Evolutionary conservation across 140 eudicot species (phyloP).

Genomic region (Senecio squalidus): DNA sequence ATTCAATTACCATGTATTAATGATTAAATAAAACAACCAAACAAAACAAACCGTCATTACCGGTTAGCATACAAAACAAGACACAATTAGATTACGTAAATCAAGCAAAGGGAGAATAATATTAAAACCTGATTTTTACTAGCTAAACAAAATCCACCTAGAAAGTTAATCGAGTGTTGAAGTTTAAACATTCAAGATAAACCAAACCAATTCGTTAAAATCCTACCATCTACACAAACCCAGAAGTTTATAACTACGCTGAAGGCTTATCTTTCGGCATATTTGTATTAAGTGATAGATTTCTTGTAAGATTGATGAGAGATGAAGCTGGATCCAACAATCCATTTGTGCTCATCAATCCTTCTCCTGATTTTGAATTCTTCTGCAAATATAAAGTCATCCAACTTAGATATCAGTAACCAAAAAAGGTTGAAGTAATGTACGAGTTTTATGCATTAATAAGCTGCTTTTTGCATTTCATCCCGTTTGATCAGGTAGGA

Average conservation of each 20-base stretch:
- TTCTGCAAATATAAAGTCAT: slow-evolving; percentile 29
- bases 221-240: slow-evolving; percentile 23
- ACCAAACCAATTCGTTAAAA: not conserved
- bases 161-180: not conserved
- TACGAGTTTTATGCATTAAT: not conserved
- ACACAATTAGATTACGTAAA: no score
- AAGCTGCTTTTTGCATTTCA: no score
- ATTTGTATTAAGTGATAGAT: slow-evolving; percentile 42
- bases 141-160: not conserved
- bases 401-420: not conserved
- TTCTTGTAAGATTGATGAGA: slow-evolving; percentile 44
- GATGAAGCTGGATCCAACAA: slow-evolving; percentile 40
- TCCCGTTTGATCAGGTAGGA: no score
- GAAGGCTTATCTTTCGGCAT: slow-evolving; percentile 20
- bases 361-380: slow-evolving; percentile 28
- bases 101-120: no score
- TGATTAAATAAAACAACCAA: no score
- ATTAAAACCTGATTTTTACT: not conserved
- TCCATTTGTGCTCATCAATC: slow-evolving; percentile 8
- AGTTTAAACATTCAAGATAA: not conserved
- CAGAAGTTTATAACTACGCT: slow-evolving; percentile 9
- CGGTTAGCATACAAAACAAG: no score
- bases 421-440: not conserved
- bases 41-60: no score
- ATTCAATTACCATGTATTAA: no score